These are phyloP conservation scores for Vicia faba DNA, from an alignment of 306 rosid genomes.

Conservation along the genomic window DNA sequence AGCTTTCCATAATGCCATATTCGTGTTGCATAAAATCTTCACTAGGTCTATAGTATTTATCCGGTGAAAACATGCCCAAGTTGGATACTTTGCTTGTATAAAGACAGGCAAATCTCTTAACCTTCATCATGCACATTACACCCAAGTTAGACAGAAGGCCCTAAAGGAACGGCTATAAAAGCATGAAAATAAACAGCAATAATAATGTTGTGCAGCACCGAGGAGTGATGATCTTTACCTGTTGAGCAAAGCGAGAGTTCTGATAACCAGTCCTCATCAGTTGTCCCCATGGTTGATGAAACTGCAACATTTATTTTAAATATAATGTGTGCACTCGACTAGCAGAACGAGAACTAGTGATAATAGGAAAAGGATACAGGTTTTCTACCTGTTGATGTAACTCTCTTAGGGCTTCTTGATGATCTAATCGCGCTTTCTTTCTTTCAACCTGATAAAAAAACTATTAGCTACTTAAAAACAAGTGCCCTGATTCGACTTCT, in stretches of 20 bases:
- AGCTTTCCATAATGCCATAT: slow-evolving; percentile 53
- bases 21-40: slow-evolving; percentile 98
- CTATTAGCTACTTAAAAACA: slow-evolving; percentile 12
- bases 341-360: slow-evolving; percentile 12
- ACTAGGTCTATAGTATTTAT: slow-evolving; percentile 90
- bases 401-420: slow-evolving; percentile 70
- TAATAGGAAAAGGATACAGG: background rate
- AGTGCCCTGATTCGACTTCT: slow-evolving; percentile 13
- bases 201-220: too few species aligned
- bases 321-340: background rate
- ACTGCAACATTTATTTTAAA: slow-evolving; percentile 50
- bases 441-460: slow-evolving; percentile 54
- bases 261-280: slow-evolving; percentile 97
- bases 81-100: slow-evolving; percentile 89
- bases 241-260: slow-evolving; percentile 97
- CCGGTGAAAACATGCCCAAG: slow-evolving; percentile 79
- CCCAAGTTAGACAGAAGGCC: too few species aligned
- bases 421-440: slow-evolving; percentile 58
- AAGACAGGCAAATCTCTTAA: slow-evolving; percentile 95
- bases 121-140: slow-evolving; percentile 49
- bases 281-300: slow-evolving; percentile 94
- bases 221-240: slow-evolving; percentile 47
- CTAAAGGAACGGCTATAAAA: too few species aligned
- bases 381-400: slow-evolving; percentile 69
- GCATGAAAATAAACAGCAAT: too few species aligned